Evolutionary conservation across 2,329 filamentous ascomycete genomes (phyloP), one percentile per base, ranked within the genome.

Genomic region (Magnaporthiopsis incrustans): DNA sequence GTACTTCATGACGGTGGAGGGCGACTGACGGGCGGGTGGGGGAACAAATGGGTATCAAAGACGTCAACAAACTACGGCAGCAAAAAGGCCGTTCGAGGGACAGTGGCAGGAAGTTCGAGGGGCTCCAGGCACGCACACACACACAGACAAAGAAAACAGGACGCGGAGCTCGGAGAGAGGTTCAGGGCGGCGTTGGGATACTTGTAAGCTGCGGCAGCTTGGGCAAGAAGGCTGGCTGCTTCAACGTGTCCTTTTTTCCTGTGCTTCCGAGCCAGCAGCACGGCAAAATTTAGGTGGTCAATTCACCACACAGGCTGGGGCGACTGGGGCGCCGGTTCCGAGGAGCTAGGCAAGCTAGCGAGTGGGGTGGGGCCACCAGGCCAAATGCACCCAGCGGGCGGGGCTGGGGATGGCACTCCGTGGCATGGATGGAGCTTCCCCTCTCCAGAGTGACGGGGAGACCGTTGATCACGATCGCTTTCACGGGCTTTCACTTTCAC

Each of bases 1-100:
- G 79, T 96, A 87, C 86, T 89, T 91, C 92, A 96, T 96, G 74
- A 74, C 87, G 83, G 30, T 44, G 22, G 27, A 61, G 11, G 38
- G 38, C 35, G 33, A 59, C 35, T 59, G 57, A 60, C 33, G 27
- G 35, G 57, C 59, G 57, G 62, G 57, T 60, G 57, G 30, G 27
- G 30, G 38, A 57, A 22, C 15, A 27, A 53, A 57, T 27, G 53
- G 62, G 62, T 57, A 58, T 25, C 32, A 32, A 38, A 18, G 57
- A 35, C 11, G 53, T n/a, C 25, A 61, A 35, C n/a, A 27, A 59
- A 59, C 22, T 30, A 35, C 44, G 33, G 27, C 33, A 58, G 33
- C 56, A 22, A 30, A 25, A 32, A 63, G 32, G 38, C 61, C 56
- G 56, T 44, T 63, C 60, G 22, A 25, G 33, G 35, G n/a, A 50